Evolutionary conservation across 2,329 filamentous ascomycete genomes (phyloP).

Genomic region (Chrysoporthe puriensis): DNA sequence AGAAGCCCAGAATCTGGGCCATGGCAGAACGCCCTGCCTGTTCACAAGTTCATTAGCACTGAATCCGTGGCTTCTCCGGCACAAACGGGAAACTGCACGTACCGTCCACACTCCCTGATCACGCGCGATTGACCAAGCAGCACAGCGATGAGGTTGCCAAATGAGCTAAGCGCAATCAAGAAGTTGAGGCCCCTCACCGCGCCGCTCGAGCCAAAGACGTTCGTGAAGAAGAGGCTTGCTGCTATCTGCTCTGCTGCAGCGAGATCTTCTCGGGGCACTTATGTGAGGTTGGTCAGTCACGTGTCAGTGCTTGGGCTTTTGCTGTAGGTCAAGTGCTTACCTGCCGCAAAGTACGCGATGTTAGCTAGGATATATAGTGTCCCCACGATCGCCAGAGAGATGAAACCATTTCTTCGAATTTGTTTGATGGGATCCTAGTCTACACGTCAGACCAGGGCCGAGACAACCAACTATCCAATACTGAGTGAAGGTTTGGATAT

Average conservation of each 20-base stretch:
- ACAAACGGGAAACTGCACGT: not conserved
- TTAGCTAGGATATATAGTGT: slow-evolving; percentile 62
- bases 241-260: slow-evolving; percentile 54
- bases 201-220: slow-evolving; percentile 55
- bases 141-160: slow-evolving; percentile 61
- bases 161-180: slow-evolving; percentile 59
- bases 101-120: slow-evolving; percentile 62
- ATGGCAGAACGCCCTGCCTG: slow-evolving; percentile 62
- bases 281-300: not conserved
- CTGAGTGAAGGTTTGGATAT: too few species aligned
- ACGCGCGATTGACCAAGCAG: slow-evolving; percentile 59
- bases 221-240: slow-evolving; percentile 60
- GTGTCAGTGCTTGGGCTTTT: not conserved
- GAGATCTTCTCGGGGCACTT: slow-evolving; percentile 56
- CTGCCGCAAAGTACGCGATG: slow-evolving; percentile 61
- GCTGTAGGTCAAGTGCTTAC: slow-evolving; percentile 1
- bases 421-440: slow-evolving; percentile 59
- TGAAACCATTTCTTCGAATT: slow-evolving; percentile 52
- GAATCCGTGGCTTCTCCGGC: not conserved
- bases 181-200: slow-evolving; percentile 57
- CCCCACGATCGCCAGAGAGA: slow-evolving; percentile 55
- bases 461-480: not conserved
- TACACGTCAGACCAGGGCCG: not conserved
- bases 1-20: slow-evolving; percentile 61
- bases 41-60: not conserved